Evolutionary conservation across 345 rosid species (phyloP), one percentile per base, ranked within the genome.

Genomic region (Moringa oleifera): DNA sequence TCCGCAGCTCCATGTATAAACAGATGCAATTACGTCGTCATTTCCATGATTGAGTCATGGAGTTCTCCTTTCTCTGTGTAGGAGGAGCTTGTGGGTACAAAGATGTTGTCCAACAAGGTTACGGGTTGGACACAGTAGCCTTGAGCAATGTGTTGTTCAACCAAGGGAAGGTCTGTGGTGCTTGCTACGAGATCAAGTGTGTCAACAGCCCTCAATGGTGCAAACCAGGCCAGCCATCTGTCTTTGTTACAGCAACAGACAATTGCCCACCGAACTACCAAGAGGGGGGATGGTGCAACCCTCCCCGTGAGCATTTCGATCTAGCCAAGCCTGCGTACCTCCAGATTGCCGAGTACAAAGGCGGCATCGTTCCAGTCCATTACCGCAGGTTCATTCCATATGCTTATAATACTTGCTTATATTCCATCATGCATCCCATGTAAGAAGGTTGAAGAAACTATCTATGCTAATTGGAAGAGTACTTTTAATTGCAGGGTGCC

Each of bases 401-500:
- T 28, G 33, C 33, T 28, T 28, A 28, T 28, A n/a, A n/a, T n/a
- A n/a, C n/a, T n/a, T n/a, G n/a, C n/a, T n/a, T n/a, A n/a, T n/a
- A n/a, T n/a, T n/a, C n/a, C n/a, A n/a, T n/a, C n/a, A n/a, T n/a
- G n/a, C n/a, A n/a, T n/a, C n/a, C n/a, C n/a, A n/a, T n/a, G n/a
- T n/a, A n/a, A n/a, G n/a, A n/a, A n/a, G n/a, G 37, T 33, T 33
- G 6, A 4, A 33, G 37, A 33, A 33, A 5, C 11, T 33, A 33
- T 11, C 37, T 33, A 11, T 33, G 5, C 11, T 33, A 33, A 33
- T 33, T 4, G 11, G 37, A 33, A 33, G 11, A 33, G 11, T 33
- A 15, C 17, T 41, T 7, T 11, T 4, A 41, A 5, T 13, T 67
- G 68, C 75, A 87, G 97, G 77, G 83, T 88, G 49, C 81, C 88